These are phyloP conservation scores for Acanthamoeba polyphaga DNA, from an alignment of 208 protist species.

Conservation along the genomic window DNA sequence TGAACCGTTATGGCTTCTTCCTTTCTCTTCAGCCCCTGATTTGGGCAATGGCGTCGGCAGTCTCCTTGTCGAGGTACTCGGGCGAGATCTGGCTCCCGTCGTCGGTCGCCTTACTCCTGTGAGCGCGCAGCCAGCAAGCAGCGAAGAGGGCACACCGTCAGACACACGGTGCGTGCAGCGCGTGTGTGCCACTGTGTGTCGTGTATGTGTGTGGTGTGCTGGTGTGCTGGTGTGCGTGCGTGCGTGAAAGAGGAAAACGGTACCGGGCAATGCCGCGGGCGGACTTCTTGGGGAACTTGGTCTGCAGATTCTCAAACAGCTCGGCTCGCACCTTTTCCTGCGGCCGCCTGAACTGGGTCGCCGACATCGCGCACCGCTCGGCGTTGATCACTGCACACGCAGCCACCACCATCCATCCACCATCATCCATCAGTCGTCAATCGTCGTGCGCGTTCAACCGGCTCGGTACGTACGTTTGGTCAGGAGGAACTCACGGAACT, in stretches of 20 bases:
- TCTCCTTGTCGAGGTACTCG: slow-evolving; percentile 40
- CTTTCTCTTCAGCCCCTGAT: neutral
- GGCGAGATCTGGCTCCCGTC: slow-evolving; percentile 37
- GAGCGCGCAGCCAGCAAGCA: neutral
- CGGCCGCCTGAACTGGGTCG: slow-evolving; percentile 30
- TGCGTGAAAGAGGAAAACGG: neutral
- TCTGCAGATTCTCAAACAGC: slow-evolving; percentile 42
- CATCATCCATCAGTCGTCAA: neutral
- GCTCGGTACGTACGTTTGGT: slow-evolving; percentile 5
- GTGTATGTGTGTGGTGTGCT: too few relatives aligned
- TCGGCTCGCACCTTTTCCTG: slow-evolving; percentile 53
- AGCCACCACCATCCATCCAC: neutral
- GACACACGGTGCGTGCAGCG: too few relatives aligned
- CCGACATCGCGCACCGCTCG: slow-evolving; percentile 56
- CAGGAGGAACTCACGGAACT: slow-evolving; percentile 45
- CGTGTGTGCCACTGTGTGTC: neutral
- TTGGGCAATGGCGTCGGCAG: neutral
- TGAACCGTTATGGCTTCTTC: too few relatives aligned
- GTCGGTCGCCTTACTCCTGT: slow-evolving; percentile 39
- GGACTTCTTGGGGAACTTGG: slow-evolving; percentile 60
- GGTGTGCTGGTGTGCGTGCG: too few relatives aligned
- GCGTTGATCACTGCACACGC: slow-evolving; percentile 63
- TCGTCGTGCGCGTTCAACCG: too few relatives aligned
- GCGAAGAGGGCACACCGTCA: too few relatives aligned
- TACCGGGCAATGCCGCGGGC: slow-evolving; percentile 38